Percentiles rank a stretch among this genome's conserved stretches.
These are phyloP conservation scores for Gardenia jasminoides DNA, from an alignment of 257 asterid genomes.

Conservation along the genomic window DNA sequence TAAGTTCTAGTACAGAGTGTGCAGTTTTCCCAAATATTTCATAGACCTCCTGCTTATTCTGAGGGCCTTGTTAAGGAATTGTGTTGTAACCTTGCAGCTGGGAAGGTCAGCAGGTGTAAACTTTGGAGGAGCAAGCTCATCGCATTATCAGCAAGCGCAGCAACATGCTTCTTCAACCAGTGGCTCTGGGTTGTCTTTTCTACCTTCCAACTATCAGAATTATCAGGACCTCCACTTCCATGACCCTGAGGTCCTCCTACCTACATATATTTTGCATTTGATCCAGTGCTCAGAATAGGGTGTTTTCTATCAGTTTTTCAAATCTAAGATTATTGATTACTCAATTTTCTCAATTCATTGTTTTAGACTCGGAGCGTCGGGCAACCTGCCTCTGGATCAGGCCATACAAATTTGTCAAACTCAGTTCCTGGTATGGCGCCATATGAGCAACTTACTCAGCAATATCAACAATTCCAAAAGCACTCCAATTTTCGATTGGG, in stretches of 20 bases:
- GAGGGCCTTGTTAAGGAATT: slow-evolving; percentile 3
- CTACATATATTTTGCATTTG: neutral
- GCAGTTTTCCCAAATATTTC: slow-evolving; percentile 1
- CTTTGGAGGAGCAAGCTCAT: slow-evolving; percentile 68
- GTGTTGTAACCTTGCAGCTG: slow-evolving; percentile 45
- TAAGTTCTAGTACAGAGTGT: slow-evolving; percentile 36
- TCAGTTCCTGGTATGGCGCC: slow-evolving; percentile 36
- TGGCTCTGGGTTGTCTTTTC: slow-evolving; percentile 61
- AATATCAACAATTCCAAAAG: slow-evolving; percentile 69
- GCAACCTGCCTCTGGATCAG: slow-evolving; percentile 34
- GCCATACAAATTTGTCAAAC: slow-evolving; percentile 30
- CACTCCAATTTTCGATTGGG: slow-evolving; percentile 67
- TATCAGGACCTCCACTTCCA: slow-evolving; percentile 74
- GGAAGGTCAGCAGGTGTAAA: slow-evolving; percentile 77
- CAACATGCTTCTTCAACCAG: slow-evolving; percentile 63
- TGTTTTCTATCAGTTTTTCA: neutral
- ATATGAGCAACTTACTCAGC: slow-evolving; percentile 50
- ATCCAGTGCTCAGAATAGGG: neutral
- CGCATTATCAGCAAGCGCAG: slow-evolving; percentile 73
- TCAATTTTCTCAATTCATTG: slow-evolving; percentile 5
- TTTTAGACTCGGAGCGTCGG: slow-evolving; percentile 30
- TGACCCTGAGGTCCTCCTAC: slow-evolving; percentile 58
- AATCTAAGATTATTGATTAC: neutral
- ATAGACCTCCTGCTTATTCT: slow-evolving; percentile 5
- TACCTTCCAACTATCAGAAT: slow-evolving; percentile 57